Evolutionary conservation across 768 basidiomycete species (phyloP).

Genomic region (Hortiboletus campestris): DNA sequence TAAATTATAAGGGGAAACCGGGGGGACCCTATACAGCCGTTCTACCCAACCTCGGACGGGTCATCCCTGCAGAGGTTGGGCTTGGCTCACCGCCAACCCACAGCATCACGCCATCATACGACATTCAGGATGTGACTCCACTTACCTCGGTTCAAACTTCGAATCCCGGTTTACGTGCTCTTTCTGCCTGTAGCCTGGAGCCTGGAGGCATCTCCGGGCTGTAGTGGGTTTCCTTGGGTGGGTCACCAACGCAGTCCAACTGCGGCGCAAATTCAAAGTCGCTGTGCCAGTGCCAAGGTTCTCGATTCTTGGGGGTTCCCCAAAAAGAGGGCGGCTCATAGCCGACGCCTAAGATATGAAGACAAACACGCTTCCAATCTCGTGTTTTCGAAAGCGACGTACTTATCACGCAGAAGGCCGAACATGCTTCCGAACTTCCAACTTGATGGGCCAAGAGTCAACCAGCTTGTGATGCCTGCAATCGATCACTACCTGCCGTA

Average conservation of each 20-base stretch:
- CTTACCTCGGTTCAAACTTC: background rate
- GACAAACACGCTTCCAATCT: background rate
- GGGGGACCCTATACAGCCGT: background rate
- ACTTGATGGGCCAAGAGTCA: conserved; percentile 16
- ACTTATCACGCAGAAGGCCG: background rate
- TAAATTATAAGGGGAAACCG: conserved; percentile 6
- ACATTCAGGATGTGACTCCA: conserved; percentile 6
- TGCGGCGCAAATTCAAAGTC: background rate
- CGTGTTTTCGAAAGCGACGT: background rate
- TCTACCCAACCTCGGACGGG: background rate
- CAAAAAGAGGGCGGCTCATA: background rate
- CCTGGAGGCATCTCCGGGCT: background rate
- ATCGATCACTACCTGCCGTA: conserved; percentile 17
- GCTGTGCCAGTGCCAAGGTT: background rate
- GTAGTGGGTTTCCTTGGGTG: background rate
- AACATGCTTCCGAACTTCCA: background rate
- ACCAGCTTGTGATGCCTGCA: background rate
- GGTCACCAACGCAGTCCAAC: background rate
- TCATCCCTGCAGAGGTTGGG: background rate
- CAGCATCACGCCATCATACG: background rate
- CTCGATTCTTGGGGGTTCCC: background rate
- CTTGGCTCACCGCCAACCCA: conserved; percentile 11
- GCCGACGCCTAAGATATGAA: background rate
- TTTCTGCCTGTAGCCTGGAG: background rate
- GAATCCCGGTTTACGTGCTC: background rate